Evolutionary conservation across 2,329 filamentous ascomycete species (phyloP), one percentile per base, ranked within the genome.

Genomic region (Diaporthe sp.): DNA sequence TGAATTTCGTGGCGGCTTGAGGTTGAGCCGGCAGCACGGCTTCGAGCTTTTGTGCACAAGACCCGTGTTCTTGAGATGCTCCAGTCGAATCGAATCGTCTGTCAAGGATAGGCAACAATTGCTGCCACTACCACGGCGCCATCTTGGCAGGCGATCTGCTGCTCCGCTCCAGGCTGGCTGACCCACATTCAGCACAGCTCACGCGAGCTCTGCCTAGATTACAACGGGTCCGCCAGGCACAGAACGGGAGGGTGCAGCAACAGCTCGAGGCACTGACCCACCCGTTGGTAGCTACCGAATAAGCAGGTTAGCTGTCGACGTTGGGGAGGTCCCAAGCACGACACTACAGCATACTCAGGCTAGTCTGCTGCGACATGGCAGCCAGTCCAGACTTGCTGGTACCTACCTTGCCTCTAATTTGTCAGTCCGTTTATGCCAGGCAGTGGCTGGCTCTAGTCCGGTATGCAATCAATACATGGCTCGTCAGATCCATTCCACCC

Each of bases 381-480:
- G 44, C 44, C 55, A 58, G 50, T 56, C 42, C 30, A 44, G 37
- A 50, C 70, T 22, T 55, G 70, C 70, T 30, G 55, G 30, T 32
- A 42, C 37, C 61, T 32, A 42, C 37, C 61, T 39, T 68, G 47
- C 59, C 61, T 53, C 32, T 5, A 72, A 65, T 47, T 12, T 65
- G 59, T 53, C 51, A 30, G 51, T 59, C 30, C 56, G n/a, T 27
- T 42, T 44, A 55, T 72, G 37, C 71, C 70, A 70, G 71, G 71
- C 71, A 61, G 68, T 74, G 74, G 68, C 68, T 69, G 68, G 72
- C 59, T 47, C 32, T 66, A 53, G 66, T 59, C 71, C 65, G 59
- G 55, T 42, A 68, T 71, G 71, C 74, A 73, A 73, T 56, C 39
- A 75, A 71, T 73, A 63, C 27, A 53, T 65, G 56, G 37, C 25